Evolutionary conservation across 2,329 filamentous ascomycete genomes (phyloP), one percentile per base, ranked within the genome.

Genomic region (Fusarium subtropicale): DNA sequence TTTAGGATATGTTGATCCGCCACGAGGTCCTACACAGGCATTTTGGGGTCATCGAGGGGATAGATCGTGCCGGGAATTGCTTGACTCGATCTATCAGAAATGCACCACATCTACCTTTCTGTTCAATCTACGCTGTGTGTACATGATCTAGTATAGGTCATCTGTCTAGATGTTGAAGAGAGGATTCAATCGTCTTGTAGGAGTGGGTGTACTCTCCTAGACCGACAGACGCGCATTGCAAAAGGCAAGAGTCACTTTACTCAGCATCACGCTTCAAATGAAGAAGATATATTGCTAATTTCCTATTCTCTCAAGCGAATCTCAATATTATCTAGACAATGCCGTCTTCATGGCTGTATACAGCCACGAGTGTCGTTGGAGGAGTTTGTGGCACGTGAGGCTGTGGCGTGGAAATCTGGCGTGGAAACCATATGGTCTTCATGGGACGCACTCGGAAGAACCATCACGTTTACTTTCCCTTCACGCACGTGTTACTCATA

Each of bases 11-110:
- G 30, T 42, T 18, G 47, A 47, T 48, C 46, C 47, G 34, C 28
- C 33, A 6, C 15, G 31, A 38, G 41, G 28, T 31, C 34, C 44
- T 55, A 33, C 15, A 22, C 28, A 24, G n/a, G 61, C 55, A 48
- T 34, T 39, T 42, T 68, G 26, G 45, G 22, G 51, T 52, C 18
- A 13, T 38, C 36, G 53, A 45, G 39, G 30, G 57, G 31, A 62
- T 57, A 60, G 47, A 71, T 62, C 52, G 48, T 53, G 68, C 66
- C 63, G 69, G 65, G 66, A 60, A 55, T 60, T 36, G 41, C 24
- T 48, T 63, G 51, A 68, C 42, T 55, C 60, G 68, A 58, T 61
- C 45, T 46, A 58, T 56, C 31, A 68, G 48, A 63, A 68, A 69
- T 50, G 48, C 38, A 41, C 41, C 13, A 58, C 46, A 42, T 51